Percentiles rank a stretch among this genome's conserved stretches.
Evolutionary conservation across 805 yeast genomes (phyloP).

Genomic region (Candida silvicultrix): DNA sequence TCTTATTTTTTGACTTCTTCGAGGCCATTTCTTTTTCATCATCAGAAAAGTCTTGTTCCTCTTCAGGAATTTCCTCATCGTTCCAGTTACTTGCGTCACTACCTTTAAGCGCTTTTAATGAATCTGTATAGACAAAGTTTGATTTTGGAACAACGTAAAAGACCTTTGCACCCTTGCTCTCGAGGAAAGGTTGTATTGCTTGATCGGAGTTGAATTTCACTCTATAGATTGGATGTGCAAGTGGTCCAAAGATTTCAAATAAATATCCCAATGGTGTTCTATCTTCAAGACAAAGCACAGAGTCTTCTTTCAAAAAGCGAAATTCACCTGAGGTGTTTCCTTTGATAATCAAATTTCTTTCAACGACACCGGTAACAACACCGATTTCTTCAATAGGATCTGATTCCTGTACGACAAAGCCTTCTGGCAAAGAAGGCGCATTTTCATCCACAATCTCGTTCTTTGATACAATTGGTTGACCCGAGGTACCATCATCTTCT

Average conservation of each 20-base stretch:
- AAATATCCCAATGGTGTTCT: conserved; percentile 66
- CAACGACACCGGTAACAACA: conserved; percentile 58
- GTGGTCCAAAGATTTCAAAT: conserved; percentile 85
- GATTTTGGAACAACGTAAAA: conserved; percentile 79
- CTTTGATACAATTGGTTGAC: conserved; percentile 64
- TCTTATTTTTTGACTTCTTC: conserved; percentile 58
- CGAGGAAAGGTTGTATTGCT: conserved; percentile 39
- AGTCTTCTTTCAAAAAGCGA: conserved; percentile 72
- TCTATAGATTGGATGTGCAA: conserved; percentile 75
- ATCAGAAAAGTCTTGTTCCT: conserved; percentile 92
- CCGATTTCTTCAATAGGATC: conserved; percentile 75
- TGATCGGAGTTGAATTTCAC: conserved; percentile 55
- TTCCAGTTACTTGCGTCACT: conserved; percentile 93
- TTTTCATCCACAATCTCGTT: conserved; percentile 69
- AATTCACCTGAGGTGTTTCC: conserved; percentile 80
- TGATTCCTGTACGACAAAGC: conserved; percentile 47
- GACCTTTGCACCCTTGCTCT: conserved; percentile 48
- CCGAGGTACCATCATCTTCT: conserved; percentile 16
- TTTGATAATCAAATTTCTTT: conserved; percentile 62
- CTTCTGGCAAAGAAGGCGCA: conserved; percentile 64
- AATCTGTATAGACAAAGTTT: conserved; percentile 69
- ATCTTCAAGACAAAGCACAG: conserved; percentile 74
- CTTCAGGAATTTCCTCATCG: conserved; percentile 91
- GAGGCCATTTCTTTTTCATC: conserved; percentile 81
- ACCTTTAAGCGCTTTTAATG: conserved; percentile 67